Base-by-base conservation (phyloP, 1,139 yeast species). In the Tardiomyces depauwii region DNA sequence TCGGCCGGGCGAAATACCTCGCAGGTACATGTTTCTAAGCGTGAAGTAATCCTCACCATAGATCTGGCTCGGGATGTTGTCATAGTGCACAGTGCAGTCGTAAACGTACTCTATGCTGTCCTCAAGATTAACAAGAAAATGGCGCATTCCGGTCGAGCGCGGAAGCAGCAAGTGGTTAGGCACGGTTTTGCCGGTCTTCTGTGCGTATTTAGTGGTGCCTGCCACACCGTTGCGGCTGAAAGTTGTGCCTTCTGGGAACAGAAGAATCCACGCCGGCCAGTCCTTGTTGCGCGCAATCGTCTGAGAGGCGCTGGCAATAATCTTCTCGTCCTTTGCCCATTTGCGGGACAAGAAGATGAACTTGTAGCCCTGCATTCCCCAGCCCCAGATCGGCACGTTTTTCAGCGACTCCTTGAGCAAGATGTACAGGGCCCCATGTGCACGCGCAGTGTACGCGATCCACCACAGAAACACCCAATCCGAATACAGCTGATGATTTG, bases 391-490 rank as follows among this genome's bases (percentile, higher is more conserved):
- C 0, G 98, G 98, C 19, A 89, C 66, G 30, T 72, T 74, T 44
- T 77, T 73, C 52, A 91, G 66, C 25, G 94, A 89, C 55, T 83
- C 84, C 63, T 91, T 82, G 58, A 91, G 72, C 53, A 89, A 78
- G 55, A 84, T 85, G 47, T 78, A 77, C 16, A 82, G 69, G 50
- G 78, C 76, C 13, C 85, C 84, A 10, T 79, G 76, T 45, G 82
- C 64, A 28, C 73, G 65, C 6, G 87, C 77, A 2, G 89, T 73
- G 60, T 86, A 84, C 0, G 87, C 71, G 28, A 86, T 56, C 78
- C 87, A 91, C 99, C 99, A 91, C 47, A 88, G 60, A 58, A 78
- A 88, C 18, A 86, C 73, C 99, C 99, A 91, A 63, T 91, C 99
- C 2, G 94, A 80, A 61, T 91, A 89, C 19, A 89, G 81, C 65